Percentiles rank a stretch among this genome's conserved stretches.
Evolutionary conservation across 176 grass and related monocot genomes (phyloP).

Genomic region (Aechmea fasciata): DNA sequence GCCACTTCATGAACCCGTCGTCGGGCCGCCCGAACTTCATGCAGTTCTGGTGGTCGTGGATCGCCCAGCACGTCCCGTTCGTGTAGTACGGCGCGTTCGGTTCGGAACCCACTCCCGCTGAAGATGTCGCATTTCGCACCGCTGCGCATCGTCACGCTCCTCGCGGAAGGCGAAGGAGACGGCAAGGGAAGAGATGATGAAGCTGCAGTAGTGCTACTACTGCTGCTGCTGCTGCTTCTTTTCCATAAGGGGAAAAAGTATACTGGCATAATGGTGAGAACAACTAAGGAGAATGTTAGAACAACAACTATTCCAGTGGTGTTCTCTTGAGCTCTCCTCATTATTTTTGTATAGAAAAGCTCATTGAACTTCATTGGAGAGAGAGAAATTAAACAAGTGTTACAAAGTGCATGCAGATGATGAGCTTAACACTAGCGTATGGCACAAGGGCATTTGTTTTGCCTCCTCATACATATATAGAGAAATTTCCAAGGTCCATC

Average conservation of each 20-base stretch:
- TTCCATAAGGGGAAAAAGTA: constrained; percentile 7
- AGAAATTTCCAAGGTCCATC: not conserved
- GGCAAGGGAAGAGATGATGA: not conserved
- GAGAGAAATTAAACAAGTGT: not conserved
- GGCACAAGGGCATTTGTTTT: not conserved
- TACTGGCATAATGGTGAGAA: constrained; percentile 21
- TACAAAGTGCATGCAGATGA: not conserved
- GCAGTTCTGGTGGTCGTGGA: constrained; percentile 76
- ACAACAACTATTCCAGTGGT: constrained; percentile 12
- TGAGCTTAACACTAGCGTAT: not conserved
- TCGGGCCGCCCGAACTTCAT: constrained; percentile 58
- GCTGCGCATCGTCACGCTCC: constrained; percentile 40
- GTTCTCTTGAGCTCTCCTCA: not conserved
- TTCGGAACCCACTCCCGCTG: constrained; percentile 60
- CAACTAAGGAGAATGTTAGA: not conserved
- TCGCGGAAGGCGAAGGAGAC: not conserved
- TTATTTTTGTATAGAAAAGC: too few species aligned
- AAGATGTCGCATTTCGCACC: constrained; percentile 44
- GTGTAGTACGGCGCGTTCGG: constrained; percentile 54
- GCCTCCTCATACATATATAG: not conserved
- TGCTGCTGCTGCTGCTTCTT: too few species aligned
- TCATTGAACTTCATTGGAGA: too few species aligned
- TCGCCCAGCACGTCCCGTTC: constrained; percentile 48
- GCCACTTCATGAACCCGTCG: constrained; percentile 52
- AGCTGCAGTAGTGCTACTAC: not conserved